Evolutionary conservation across 257 asterid species (phyloP), one percentile per base, ranked within the genome.

Genomic region (Fraxinus anomala): DNA sequence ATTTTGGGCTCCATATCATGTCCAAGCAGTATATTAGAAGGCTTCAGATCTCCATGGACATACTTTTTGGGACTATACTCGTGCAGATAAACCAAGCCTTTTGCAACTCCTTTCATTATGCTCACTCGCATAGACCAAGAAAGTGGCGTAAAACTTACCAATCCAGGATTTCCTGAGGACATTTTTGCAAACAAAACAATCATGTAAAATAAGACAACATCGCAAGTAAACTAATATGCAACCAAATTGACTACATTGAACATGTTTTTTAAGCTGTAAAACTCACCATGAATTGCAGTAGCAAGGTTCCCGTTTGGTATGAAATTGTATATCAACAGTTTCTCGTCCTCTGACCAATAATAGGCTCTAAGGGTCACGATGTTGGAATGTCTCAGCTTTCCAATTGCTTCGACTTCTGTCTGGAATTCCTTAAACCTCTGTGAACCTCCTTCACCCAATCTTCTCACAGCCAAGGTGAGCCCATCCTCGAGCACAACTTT

Each of bases 281-380:
- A 83, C 90, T 26, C 73, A 95, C 99, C 97, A 44, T 95, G 98
- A 67, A 93, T 85, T 56, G 93, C 96, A 28, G 93, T 49, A 8
- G 89, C 79, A 73, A 95, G 99, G 90, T 93, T 93, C 63, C 97
- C 98, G 70, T 95, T 93, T 3, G 94, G 91, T 24, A 90, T 76
- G 79, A 85, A 90, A 49, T 95, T 96, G 56, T 93, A 90, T 74
- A 95, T 93, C 66, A 95, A 86, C 4, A 93, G 90, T 89, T 95
- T 95, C 86, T 95, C 99, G 34, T 95, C 98, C 28, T 86, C 93
- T 0, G 99, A 93, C 98, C 97, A 95, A 79, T 95, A 95, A 78
- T 95, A 95, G 61, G 99, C 99, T 77, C 89, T 83, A 4, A 95
- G 96, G 11, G 91, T 89, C 9, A 82, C 94, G 0, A 95, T 69